A percentile compares a stretch with the other conserved stretches of the same genome.
Evolutionary conservation across 1,284 basidiomycete genomes (phyloP).

Genomic region (Pyrrhoderma noxium): DNA sequence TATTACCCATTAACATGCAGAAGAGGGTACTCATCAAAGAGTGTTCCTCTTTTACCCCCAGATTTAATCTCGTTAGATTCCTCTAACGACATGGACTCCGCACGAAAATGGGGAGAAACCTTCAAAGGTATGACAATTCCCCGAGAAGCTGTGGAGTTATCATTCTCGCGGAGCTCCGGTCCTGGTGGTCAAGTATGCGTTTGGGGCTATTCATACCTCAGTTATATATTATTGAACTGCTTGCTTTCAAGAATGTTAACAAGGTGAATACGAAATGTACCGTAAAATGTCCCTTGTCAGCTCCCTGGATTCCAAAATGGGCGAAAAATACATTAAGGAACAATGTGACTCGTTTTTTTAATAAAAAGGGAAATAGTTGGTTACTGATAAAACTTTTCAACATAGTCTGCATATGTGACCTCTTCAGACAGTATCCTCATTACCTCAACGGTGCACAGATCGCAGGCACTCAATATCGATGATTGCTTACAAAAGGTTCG

Average conservation of each 20-base stretch:
- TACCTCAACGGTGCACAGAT: slow-evolving; percentile 61
- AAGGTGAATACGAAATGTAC: slow-evolving; percentile 76
- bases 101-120: slow-evolving; percentile 42
- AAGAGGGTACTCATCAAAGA: slow-evolving; percentile 3
- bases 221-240: neutral
- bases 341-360: no score
- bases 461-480: slow-evolving; percentile 65
- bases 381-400: neutral
- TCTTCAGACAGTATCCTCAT: slow-evolving; percentile 60
- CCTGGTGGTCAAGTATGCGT: slow-evolving; percentile 66
- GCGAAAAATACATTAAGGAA: slow-evolving; percentile 40
- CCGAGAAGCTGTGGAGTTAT: slow-evolving; percentile 44
- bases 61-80: slow-evolving; percentile 28
- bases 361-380: no score
- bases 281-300: slow-evolving; percentile 46
- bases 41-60: slow-evolving; percentile 31
- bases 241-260: slow-evolving; percentile 61
- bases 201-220: neutral
- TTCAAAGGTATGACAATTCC: slow-evolving; percentile 42
- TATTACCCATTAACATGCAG: neutral
- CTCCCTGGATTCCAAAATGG: slow-evolving; percentile 67
- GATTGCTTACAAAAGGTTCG: slow-evolving; percentile 61
- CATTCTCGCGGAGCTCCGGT: slow-evolving; percentile 69
- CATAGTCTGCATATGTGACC: slow-evolving; percentile 55
- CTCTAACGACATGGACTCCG: slow-evolving; percentile 35